These are phyloP conservation scores for Candida wancherniae DNA, from an alignment of 805 yeast species.

Conservation along the genomic window DNA sequence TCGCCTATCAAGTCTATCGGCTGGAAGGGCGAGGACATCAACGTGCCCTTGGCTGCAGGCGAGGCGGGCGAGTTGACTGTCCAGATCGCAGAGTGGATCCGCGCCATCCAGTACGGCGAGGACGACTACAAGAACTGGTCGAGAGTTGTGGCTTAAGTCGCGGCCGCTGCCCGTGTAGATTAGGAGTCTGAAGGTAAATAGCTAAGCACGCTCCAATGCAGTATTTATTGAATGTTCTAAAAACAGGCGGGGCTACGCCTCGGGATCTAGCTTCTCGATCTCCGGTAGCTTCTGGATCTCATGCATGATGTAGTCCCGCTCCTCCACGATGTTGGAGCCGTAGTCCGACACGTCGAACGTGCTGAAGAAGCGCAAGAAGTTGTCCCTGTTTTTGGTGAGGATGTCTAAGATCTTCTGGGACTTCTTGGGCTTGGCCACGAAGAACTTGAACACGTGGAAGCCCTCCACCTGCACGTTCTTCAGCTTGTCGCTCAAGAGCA, in stretches of 20 bases:
- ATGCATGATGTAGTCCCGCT: constrained; percentile 71
- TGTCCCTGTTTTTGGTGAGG: constrained; percentile 75
- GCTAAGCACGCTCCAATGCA: neutral
- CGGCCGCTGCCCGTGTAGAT: neutral
- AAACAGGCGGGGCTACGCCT: neutral
- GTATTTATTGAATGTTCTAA: neutral
- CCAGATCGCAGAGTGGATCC: constrained; percentile 78
- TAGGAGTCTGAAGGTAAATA: constrained; percentile 1
- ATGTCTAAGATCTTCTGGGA: constrained; percentile 76
- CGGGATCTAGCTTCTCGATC: constrained; percentile 29
- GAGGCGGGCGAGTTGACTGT: constrained; percentile 80
- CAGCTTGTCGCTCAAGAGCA: constrained; percentile 79
- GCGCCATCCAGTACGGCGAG: constrained; percentile 85
- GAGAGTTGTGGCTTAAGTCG: constrained; percentile 26
- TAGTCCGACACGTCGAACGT: constrained; percentile 61
- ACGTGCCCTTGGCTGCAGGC: constrained; percentile 77
- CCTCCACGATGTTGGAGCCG: constrained; percentile 66
- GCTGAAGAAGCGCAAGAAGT: constrained; percentile 63
- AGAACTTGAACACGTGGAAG: constrained; percentile 88
- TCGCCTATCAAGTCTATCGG: constrained; percentile 88
- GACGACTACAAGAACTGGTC: constrained; percentile 58
- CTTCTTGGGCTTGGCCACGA: constrained; percentile 94
- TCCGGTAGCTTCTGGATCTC: constrained; percentile 72
- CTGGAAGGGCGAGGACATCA: constrained; percentile 66
- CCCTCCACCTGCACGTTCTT: constrained; percentile 87